A percentile compares a stretch with the other conserved stretches of the same genome.
Conservation (phyloP, 306 rosid species). For the Senna siamea region DNA sequence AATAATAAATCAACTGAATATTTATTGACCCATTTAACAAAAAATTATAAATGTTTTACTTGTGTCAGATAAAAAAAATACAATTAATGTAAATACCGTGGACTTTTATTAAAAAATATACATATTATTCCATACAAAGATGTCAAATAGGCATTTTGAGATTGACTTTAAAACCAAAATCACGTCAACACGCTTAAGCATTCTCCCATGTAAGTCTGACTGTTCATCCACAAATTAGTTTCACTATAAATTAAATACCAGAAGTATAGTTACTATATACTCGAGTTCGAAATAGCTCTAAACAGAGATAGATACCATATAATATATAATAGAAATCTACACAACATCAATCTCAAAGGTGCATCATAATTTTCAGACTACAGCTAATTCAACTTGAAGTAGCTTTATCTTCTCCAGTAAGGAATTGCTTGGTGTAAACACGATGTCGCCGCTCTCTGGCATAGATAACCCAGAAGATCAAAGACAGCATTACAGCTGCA, state of each 20-base stretch:
- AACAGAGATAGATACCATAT: slow-evolving; percentile 22
- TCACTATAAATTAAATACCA: slow-evolving; percentile 1
- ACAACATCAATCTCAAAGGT: slow-evolving; percentile 37
- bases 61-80: too few relatives aligned
- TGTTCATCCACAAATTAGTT: slow-evolving; percentile 9
- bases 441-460: slow-evolving; percentile 92
- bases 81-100: too few relatives aligned
- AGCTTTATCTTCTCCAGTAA: slow-evolving; percentile 8
- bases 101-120: too few relatives aligned
- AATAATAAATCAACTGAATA: too few relatives aligned
- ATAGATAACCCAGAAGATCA: slow-evolving; percentile 92
- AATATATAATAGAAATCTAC: neutral
- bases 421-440: slow-evolving; percentile 59
- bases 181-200: neutral
- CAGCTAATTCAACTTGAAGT: slow-evolving; percentile 39
- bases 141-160: neutral
- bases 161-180: neutral
- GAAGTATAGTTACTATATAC: slow-evolving; percentile 7
- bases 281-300: slow-evolving; percentile 22
- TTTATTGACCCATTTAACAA: too few relatives aligned
- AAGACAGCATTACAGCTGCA: slow-evolving; percentile 72
- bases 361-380: slow-evolving; percentile 32
- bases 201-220: neutral
- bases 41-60: too few relatives aligned
- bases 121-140: too few relatives aligned